phyloP scores from a whole-genome alignment of 2,329 filamentous ascomycete species.

The Xylariales sp. region DNA sequence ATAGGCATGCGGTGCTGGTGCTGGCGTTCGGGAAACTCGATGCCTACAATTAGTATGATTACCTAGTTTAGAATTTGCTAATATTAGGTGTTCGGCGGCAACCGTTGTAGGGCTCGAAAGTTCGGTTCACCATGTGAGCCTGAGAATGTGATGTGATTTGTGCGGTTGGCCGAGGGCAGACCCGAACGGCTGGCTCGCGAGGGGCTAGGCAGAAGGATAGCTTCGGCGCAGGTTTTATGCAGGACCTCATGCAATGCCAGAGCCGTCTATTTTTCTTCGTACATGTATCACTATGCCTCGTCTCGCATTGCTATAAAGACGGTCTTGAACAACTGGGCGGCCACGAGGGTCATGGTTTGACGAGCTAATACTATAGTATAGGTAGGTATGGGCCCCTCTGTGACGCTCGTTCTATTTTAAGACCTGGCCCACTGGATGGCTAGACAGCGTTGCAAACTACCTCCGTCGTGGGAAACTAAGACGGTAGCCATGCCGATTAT shows the following conservation, averaged over 20 bases:
- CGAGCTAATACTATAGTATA: background rate
- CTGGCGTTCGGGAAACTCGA: background rate
- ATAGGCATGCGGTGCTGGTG: background rate
- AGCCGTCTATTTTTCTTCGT: background rate
- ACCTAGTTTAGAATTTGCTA: background rate
- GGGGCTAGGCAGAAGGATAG: background rate
- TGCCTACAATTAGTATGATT: background rate
- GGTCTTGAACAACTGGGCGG: background rate
- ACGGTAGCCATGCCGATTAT: background rate
- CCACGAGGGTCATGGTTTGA: background rate
- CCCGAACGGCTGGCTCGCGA: slow-evolving; percentile 25
- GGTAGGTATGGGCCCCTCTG: background rate
- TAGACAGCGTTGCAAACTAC: background rate
- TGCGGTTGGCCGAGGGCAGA: slow-evolving; percentile 11
- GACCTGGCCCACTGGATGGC: slow-evolving; percentile 1
- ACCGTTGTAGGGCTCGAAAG: slow-evolving; percentile 6
- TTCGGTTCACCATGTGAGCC: slow-evolving; percentile 25
- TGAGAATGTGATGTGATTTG: slow-evolving; percentile 1
- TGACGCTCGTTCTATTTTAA: slow-evolving; percentile 18
- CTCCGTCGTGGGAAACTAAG: background rate
- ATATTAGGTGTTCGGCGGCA: background rate
- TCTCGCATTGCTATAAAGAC: background rate
- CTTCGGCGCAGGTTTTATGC: slow-evolving; percentile 21
- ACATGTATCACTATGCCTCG: slow-evolving; percentile 2
- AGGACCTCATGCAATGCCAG: background rate